Evolutionary conservation across 148 eudicot genomes (phyloP).

Genomic region (Cornus controversa): DNA sequence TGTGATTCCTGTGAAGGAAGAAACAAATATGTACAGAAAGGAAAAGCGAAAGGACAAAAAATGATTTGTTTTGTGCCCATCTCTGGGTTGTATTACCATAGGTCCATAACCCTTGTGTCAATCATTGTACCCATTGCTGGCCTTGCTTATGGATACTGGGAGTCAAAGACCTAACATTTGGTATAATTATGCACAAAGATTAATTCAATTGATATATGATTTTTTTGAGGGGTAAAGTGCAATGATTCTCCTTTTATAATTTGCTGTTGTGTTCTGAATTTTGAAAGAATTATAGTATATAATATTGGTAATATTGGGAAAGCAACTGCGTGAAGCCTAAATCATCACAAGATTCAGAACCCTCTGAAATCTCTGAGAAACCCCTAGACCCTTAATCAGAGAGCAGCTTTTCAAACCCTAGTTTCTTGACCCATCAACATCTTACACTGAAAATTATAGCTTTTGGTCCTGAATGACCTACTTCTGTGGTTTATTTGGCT

Average conservation of each 20-base stretch:
- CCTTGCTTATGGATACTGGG: too few relatives aligned
- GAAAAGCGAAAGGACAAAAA: too few relatives aligned
- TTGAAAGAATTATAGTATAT: not conserved
- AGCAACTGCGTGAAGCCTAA: conserved; percentile 21
- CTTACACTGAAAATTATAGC: conserved; percentile 25
- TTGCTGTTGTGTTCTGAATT: too few relatives aligned
- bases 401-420: conserved; percentile 23
- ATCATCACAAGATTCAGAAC: not conserved
- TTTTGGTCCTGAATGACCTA: conserved; percentile 8
- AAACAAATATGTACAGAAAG: not conserved
- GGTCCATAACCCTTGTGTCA: too few relatives aligned
- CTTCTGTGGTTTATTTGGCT: not conserved
- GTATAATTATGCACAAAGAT: too few relatives aligned
- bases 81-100: too few relatives aligned
- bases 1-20: conserved; percentile 3
- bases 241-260: too few relatives aligned
- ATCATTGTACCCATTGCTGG: too few relatives aligned
- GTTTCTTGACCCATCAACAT: conserved; percentile 33
- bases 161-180: too few relatives aligned
- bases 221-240: too few relatives aligned
- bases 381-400: conserved; percentile 24
- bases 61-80: too few relatives aligned
- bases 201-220: too few relatives aligned
- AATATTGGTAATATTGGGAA: conserved; percentile 8
- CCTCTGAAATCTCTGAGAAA: conserved; percentile 6